A percentile compares a stretch with the other conserved stretches of the same genome.
These are phyloP conservation scores for Fusarium robinianum DNA, from an alignment of 2,329 filamentous ascomycete species.

Conservation along the genomic window DNA sequence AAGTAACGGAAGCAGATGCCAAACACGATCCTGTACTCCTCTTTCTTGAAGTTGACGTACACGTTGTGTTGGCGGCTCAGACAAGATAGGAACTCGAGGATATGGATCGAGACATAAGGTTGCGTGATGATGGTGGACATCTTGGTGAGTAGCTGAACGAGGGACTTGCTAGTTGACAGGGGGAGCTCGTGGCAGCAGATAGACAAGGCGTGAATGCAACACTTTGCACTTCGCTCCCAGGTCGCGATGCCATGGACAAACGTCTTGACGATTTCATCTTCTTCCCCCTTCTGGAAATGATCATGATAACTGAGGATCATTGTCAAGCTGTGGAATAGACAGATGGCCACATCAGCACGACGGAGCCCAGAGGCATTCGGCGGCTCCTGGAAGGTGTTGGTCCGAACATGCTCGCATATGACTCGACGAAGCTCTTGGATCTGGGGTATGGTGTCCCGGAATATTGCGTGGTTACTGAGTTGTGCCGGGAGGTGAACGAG, in stretches of 20 bases:
- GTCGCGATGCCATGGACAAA: conserved; percentile 85
- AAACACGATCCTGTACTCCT: conserved; percentile 93
- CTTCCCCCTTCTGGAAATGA: conserved; percentile 79
- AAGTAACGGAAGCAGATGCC: conserved; percentile 94
- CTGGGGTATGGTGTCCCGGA: conserved; percentile 72
- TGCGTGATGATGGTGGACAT: conserved; percentile 98
- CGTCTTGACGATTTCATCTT: conserved; percentile 85
- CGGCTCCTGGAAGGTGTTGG: conserved; percentile 78
- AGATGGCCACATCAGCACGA: conserved; percentile 86
- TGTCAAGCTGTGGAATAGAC: conserved; percentile 83
- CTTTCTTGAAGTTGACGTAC: conserved; percentile 85
- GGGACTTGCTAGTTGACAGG: conserved; percentile 79
- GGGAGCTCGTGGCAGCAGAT: conserved; percentile 96
- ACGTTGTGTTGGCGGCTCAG: conserved; percentile 83
- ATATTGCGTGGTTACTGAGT: conserved; percentile 86
- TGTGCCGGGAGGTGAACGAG: conserved; percentile 86
- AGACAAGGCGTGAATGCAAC: conserved; percentile 91
- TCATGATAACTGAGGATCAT: conserved; percentile 91
- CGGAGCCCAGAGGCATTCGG: conserved; percentile 78
- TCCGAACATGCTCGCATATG: conserved; percentile 81
- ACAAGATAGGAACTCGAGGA: conserved; percentile 91
- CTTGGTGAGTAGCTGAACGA: conserved; percentile 85
- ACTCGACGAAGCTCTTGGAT: conserved; percentile 75
- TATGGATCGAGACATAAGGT: conserved; percentile 87
- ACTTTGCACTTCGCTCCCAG: conserved; percentile 85